Percentiles rank a stretch among this genome's conserved stretches.
Evolutionary conservation across 805 yeast genomes (phyloP).

Genomic region (Tetrapisispora namnaoensis): DNA sequence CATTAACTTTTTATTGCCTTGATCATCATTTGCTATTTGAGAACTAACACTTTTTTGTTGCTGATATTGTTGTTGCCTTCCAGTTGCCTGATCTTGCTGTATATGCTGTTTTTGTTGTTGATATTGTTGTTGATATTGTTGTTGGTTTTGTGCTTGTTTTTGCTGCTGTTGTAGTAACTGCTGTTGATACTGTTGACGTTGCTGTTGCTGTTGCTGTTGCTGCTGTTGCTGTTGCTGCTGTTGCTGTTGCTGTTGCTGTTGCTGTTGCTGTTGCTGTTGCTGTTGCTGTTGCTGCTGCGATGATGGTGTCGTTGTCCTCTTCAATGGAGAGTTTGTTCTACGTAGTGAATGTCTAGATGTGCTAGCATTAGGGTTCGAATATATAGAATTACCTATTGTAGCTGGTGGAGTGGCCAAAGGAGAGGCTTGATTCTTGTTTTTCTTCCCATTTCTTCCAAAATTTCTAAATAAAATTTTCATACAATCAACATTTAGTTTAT

Average conservation of each 20-base stretch:
- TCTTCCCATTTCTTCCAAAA: conserved; percentile 48
- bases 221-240: conserved; percentile 4
- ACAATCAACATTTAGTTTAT: not conserved
- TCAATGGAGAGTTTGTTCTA: conserved; percentile 25
- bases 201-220: conserved; percentile 7
- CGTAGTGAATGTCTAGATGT: conserved; percentile 40
- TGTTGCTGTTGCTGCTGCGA: conserved; percentile 10
- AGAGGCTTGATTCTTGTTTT: conserved; percentile 30
- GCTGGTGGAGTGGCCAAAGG: conserved; percentile 9
- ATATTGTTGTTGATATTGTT: conserved; percentile 9
- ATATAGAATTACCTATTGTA: conserved; percentile 18
- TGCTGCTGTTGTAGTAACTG: conserved; percentile 14
- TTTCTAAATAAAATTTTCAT: conserved; percentile 32
- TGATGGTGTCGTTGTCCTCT: conserved; percentile 10
- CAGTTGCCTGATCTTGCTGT: not conserved
- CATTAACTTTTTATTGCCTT: conserved; percentile 30
- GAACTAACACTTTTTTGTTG: conserved; percentile 9
- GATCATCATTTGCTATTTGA: conserved; percentile 7
- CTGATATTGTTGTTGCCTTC: conserved; percentile 11
- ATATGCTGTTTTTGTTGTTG: conserved; percentile 7
- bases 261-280: conserved; percentile 12
- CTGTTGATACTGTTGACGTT: conserved; percentile 3
- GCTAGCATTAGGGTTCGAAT: conserved; percentile 33
- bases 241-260: conserved; percentile 4
- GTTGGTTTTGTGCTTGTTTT: conserved; percentile 14